Evolutionary conservation across 306 rosid genomes (phyloP).

Genomic region (Hippophae gyantsensis): DNA sequence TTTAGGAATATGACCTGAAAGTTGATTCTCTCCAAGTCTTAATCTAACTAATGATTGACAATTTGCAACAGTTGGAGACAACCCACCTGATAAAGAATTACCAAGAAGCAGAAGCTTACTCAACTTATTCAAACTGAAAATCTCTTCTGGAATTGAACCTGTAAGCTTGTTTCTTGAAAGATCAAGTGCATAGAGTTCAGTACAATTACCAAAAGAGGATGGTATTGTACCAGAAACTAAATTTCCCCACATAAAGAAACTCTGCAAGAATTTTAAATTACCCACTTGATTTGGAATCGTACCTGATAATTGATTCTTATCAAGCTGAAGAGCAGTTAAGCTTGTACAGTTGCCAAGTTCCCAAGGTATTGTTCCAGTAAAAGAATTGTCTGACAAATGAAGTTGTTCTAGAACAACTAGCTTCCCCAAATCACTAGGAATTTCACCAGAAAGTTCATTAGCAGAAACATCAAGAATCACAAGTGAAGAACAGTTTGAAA

Average conservation of each 20-base stretch:
- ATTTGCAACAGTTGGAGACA: constrained; percentile 58
- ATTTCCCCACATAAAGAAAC: constrained; percentile 91
- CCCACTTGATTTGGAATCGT: constrained; percentile 77
- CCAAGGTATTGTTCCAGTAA: constrained; percentile 61
- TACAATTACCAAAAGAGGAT: constrained; percentile 78
- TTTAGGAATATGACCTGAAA: constrained; percentile 75
- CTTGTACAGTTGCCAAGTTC: constrained; percentile 85
- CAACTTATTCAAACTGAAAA: constrained; percentile 79
- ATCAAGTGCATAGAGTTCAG: constrained; percentile 84
- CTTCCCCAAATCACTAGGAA: constrained; percentile 79
- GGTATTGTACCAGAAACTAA: constrained; percentile 78
- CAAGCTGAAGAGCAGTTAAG: constrained; percentile 82
- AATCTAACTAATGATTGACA: constrained; percentile 77
- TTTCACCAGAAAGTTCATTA: constrained; percentile 60
- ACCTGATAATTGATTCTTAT: constrained; percentile 87
- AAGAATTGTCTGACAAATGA: constrained; percentile 77
- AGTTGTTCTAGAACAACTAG: constrained; percentile 69
- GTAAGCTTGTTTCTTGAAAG: constrained; percentile 89
- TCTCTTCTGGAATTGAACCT: constrained; percentile 83
- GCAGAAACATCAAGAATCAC: constrained; percentile 74
- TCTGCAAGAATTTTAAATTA: constrained; percentile 52
- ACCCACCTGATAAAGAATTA: constrained; percentile 63
- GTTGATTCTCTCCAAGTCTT: constrained; percentile 89
- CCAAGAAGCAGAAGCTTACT: constrained; percentile 95
- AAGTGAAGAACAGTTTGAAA: constrained; percentile 82